Percentiles rank a stretch among this genome's conserved stretches.
Conservation (phyloP, 768 basidiomycete genomes). For the Chalciporus chontae region DNA sequence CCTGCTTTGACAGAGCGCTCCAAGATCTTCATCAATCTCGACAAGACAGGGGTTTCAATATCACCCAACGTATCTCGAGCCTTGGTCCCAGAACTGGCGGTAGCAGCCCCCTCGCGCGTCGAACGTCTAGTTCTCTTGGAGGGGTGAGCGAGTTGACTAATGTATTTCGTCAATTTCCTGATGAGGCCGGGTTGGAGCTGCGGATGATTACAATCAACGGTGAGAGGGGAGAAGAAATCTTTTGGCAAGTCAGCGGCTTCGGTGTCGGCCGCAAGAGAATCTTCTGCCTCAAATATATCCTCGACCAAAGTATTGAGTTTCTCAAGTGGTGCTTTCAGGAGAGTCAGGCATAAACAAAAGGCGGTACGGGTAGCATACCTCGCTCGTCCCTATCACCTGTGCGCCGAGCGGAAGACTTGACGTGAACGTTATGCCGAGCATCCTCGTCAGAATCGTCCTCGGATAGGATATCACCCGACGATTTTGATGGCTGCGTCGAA, state of each 20-base stretch:
- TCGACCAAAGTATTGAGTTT: slow-evolving; percentile 75
- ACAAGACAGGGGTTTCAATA: slow-evolving; percentile 59
- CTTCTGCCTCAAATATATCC: slow-evolving; percentile 83
- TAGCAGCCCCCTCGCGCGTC: slow-evolving; percentile 34
- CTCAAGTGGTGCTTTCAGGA: slow-evolving; percentile 56
- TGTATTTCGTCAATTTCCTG: slow-evolving; percentile 66
- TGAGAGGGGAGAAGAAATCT: slow-evolving; percentile 64
- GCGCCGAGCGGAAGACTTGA: slow-evolving; percentile 51
- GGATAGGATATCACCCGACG: slow-evolving; percentile 43
- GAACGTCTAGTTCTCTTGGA: slow-evolving; percentile 62
- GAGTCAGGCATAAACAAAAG: slow-evolving; percentile 1
- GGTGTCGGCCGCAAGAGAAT: slow-evolving; percentile 57
- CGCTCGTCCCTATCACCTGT: slow-evolving; percentile 77
- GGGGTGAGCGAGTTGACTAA: slow-evolving; percentile 64
- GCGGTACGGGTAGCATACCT: slow-evolving; percentile 36
- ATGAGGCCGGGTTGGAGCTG: slow-evolving; percentile 56
- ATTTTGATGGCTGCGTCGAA: slow-evolving; percentile 17
- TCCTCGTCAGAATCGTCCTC: slow-evolving; percentile 53
- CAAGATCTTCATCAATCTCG: slow-evolving; percentile 69
- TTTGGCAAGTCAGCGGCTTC: slow-evolving; percentile 48
- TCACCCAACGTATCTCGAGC: slow-evolving; percentile 59
- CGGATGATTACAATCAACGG: slow-evolving; percentile 55
- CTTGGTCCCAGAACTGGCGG: slow-evolving; percentile 36
- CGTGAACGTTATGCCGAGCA: slow-evolving; percentile 21
- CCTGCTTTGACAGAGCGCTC: slow-evolving; percentile 76